Percentiles rank a stretch among this genome's conserved stretches.
These are phyloP conservation scores for Cucurbita pepo DNA, from an alignment of 306 rosid species.

Conservation along the genomic window DNA sequence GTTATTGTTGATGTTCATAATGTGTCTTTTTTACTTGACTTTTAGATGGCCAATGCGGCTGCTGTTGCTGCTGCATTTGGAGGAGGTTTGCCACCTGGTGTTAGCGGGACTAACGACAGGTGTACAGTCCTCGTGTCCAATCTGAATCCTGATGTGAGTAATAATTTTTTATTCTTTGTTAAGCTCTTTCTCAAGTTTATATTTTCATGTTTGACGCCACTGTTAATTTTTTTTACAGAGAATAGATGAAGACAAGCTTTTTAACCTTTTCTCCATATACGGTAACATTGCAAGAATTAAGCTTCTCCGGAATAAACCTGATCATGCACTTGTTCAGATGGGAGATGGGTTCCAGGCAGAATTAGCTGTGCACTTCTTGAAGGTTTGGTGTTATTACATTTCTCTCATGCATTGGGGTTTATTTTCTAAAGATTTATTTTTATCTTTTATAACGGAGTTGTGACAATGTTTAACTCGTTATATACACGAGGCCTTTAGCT, in stretches of 20 bases:
- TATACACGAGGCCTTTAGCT: not conserved
- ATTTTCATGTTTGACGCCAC: not conserved
- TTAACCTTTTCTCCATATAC: slow-evolving; percentile 89
- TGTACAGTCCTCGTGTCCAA: slow-evolving; percentile 88
- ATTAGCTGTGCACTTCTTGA: slow-evolving; percentile 85
- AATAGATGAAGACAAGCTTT: slow-evolving; percentile 91
- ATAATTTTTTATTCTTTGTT: not conserved
- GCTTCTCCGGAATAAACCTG: slow-evolving; percentile 91
- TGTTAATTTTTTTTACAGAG: slow-evolving; percentile 37
- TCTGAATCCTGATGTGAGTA: slow-evolving; percentile 80
- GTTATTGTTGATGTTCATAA: not conserved
- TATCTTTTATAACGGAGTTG: not conserved
- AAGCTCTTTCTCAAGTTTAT: not conserved
- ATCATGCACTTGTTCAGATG: slow-evolving; percentile 96
- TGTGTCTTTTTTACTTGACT: slow-evolving; percentile 5
- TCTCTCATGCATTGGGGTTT: not conserved
- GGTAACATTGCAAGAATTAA: slow-evolving; percentile 92
- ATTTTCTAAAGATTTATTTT: not conserved
- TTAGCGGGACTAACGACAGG: slow-evolving; percentile 91
- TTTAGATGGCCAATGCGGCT: slow-evolving; percentile 77
- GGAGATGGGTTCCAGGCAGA: slow-evolving; percentile 99
- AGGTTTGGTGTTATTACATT: slow-evolving; percentile 37
- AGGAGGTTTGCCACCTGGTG: slow-evolving; percentile 94
- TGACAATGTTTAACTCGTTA: not conserved
- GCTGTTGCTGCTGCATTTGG: slow-evolving; percentile 90